Conservation (phyloP, 345 rosid genomes). For the Syzygium aqueum region DNA sequence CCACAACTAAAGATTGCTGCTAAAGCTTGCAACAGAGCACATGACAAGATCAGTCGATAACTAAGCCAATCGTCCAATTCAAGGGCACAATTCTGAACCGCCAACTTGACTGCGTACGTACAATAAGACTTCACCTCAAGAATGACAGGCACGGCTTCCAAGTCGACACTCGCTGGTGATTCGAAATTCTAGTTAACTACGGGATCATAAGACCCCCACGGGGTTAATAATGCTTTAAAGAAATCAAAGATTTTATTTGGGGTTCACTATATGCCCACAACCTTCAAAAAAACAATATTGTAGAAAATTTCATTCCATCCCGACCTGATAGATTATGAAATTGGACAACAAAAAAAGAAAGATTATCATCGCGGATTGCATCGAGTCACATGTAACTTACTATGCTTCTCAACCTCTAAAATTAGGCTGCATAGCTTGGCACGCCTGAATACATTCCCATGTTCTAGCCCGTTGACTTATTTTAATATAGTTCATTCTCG, state of each 20-base stretch:
- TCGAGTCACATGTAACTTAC: neutral
- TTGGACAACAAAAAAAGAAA: neutral
- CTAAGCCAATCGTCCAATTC: neutral
- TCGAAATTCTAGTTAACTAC: neutral
- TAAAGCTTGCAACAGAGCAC: no score
- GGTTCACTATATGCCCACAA: neutral
- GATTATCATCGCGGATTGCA: neutral
- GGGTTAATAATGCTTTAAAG: neutral
- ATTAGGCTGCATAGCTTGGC: neutral
- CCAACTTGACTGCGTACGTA: neutral
- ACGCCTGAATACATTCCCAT: neutral
- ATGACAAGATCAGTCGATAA: neutral
- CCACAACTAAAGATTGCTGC: no score
- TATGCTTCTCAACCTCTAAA: no score
- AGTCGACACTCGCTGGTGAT: no score
- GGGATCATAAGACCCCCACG: neutral
- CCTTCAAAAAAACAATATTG: neutral
- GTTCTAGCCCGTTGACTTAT: neutral
- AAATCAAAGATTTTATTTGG: neutral
- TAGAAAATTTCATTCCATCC: neutral
- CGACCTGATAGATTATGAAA: neutral
- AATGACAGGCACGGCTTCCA: no score
- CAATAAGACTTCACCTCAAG: neutral
- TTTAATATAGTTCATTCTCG: neutral
- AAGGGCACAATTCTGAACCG: neutral